These are phyloP conservation scores for Aureobasidium sp. DNA, from an alignment of 2,329 filamentous ascomycete genomes.

Conservation along the genomic window DNA sequence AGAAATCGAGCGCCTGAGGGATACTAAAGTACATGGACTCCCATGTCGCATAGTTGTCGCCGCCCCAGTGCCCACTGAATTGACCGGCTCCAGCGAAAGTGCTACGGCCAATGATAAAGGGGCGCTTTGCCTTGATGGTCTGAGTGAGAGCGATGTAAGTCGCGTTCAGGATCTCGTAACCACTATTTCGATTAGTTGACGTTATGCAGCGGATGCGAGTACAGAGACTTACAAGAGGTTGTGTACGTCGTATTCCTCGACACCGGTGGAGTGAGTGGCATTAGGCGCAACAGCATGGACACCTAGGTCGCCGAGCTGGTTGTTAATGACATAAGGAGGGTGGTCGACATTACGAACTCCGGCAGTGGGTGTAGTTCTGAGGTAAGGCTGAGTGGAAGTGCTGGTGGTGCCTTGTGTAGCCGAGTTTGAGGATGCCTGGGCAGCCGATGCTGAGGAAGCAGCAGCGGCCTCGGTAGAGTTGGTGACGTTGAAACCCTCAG, in stretches of 20 bases:
- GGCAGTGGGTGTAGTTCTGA: slow-evolving; percentile 54
- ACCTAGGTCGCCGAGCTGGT: slow-evolving; percentile 64
- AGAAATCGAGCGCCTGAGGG: slow-evolving; percentile 68
- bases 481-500: slow-evolving; percentile 62
- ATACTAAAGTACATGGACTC: slow-evolving; percentile 70
- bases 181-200: slow-evolving; percentile 26
- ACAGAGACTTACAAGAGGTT: slow-evolving; percentile 50
- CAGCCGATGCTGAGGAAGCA: slow-evolving; percentile 46
- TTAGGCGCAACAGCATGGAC: slow-evolving; percentile 70
- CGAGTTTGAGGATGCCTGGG: slow-evolving; percentile 24
- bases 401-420: slow-evolving; percentile 22
- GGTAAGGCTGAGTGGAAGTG: slow-evolving; percentile 37
- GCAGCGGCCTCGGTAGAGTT: slow-evolving; percentile 61
- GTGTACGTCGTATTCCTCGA: slow-evolving; percentile 72
- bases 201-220: background rate
- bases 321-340: slow-evolving; percentile 70
- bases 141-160: slow-evolving; percentile 64
- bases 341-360: slow-evolving; percentile 62
- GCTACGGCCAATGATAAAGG: slow-evolving; percentile 76
- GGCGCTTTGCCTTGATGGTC: slow-evolving; percentile 61
- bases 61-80: slow-evolving; percentile 76
- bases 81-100: slow-evolving; percentile 73
- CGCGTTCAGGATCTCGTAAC: slow-evolving; percentile 67
- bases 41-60: slow-evolving; percentile 61
- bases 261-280: slow-evolving; percentile 65